A percentile compares a stretch with the other conserved stretches of the same genome.
Conservation (phyloP, 345 rosid genomes). For the Gossypium stocksii region DNA sequence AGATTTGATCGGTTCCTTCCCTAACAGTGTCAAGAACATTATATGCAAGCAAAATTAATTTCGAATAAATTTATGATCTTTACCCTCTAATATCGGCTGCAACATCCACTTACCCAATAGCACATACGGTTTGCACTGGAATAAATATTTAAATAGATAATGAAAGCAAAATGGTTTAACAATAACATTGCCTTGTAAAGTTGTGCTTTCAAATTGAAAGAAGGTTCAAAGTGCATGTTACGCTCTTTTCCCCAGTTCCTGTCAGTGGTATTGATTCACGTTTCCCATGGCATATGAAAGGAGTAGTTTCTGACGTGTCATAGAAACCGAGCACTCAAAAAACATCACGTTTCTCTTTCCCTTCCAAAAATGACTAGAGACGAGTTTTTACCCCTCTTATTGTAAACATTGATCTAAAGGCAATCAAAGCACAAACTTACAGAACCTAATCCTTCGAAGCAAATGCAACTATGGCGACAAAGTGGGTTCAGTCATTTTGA, state of each 20-base stretch:
- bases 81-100: not conserved
- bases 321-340: not conserved
- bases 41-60: not conserved
- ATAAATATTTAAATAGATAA: not conserved
- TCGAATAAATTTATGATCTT: not conserved
- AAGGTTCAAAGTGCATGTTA: not conserved
- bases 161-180: not conserved
- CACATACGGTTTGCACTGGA: not conserved
- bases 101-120: not conserved
- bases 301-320: not conserved
- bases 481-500: not conserved
- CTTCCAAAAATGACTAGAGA: not conserved
- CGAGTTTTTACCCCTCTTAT: not conserved
- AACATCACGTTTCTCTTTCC: not conserved
- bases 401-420: no score
- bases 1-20: not conserved
- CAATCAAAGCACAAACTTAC: not conserved
- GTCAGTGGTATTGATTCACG: not conserved
- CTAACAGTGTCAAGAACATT: not conserved
- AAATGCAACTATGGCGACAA: not conserved
- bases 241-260: not conserved
- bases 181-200: not conserved
- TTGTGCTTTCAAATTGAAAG: not conserved
- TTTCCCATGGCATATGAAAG: not conserved
- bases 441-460: not conserved